Conservation (phyloP, 352 stramenopile species). For the Pythium biforme region DNA sequence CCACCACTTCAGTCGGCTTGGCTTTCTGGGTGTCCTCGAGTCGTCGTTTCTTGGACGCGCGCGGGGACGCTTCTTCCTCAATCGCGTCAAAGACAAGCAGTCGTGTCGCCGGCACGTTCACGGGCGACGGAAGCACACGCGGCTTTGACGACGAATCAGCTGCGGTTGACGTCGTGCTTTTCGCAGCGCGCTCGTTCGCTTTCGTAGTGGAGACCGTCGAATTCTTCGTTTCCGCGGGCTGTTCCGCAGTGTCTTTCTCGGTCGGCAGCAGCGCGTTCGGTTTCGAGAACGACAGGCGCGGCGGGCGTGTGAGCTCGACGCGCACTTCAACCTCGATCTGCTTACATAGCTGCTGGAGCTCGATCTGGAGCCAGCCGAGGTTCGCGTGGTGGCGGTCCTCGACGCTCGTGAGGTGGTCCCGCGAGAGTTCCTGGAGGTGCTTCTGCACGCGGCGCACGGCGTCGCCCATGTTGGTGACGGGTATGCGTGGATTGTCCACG, state of each 20-base stretch:
- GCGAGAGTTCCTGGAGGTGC: conserved; percentile 51
- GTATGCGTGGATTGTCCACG: background rate
- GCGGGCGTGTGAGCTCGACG: conserved; percentile 36
- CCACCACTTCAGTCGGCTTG: background rate
- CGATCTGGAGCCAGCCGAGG: conserved; percentile 46
- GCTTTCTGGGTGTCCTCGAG: conserved; percentile 6
- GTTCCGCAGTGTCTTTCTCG: conserved; percentile 7
- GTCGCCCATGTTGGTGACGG: conserved; percentile 45
- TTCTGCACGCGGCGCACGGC: conserved; percentile 60
- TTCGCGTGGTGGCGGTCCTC: conserved; percentile 46
- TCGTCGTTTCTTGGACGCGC: conserved; percentile 20
- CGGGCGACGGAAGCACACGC: conserved; percentile 11
- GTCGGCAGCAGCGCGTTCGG: background rate
- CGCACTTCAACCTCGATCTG: conserved; percentile 49
- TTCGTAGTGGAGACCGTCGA: background rate
- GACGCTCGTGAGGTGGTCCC: conserved; percentile 48
- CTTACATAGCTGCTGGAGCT: conserved; percentile 47
- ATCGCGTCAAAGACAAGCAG: conserved; percentile 16
- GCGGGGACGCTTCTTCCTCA: conserved; percentile 8
- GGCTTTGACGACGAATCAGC: conserved; percentile 3
- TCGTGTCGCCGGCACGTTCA: conserved; percentile 5
- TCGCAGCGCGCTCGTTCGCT: too few species aligned
- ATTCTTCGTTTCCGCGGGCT: background rate
- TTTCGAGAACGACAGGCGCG: conserved; percentile 27
- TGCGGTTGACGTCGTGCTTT: conserved; percentile 22